A percentile compares a stretch with the other conserved stretches of the same genome.
These are phyloP conservation scores for Fusarium sp. DNA, from an alignment of 2,329 filamentous ascomycete species.

Conservation along the genomic window DNA sequence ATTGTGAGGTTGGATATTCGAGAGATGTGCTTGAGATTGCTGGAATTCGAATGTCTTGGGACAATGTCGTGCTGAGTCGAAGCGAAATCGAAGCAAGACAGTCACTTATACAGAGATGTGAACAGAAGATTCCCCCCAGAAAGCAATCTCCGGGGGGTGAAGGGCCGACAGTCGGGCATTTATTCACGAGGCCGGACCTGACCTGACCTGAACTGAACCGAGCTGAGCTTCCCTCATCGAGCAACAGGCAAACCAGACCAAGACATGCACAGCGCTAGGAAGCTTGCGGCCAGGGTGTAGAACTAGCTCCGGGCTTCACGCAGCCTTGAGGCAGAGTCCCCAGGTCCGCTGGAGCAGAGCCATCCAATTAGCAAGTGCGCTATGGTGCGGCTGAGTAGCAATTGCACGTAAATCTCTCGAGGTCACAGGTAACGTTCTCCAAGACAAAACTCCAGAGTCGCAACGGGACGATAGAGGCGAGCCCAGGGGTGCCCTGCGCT, in stretches of 20 bases:
- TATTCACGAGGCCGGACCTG: constrained; percentile 26
- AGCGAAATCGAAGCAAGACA: constrained; percentile 10
- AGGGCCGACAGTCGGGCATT: constrained; percentile 32
- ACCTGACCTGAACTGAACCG: constrained; percentile 21
- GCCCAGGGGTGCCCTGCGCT: constrained; percentile 25
- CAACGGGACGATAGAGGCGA: constrained; percentile 15
- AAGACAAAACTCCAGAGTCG: constrained; percentile 14
- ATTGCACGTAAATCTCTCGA: constrained; percentile 28
- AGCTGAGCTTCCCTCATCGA: constrained; percentile 22
- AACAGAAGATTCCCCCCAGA: constrained; percentile 20
- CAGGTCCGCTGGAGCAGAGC: constrained; percentile 1
- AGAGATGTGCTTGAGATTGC: neutral
- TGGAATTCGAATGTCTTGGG: constrained; percentile 15
- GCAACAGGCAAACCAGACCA: constrained; percentile 15
- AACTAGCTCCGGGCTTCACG: constrained; percentile 29
- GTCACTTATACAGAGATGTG: constrained; percentile 24
- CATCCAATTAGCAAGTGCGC: constrained; percentile 34
- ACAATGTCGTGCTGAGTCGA: constrained; percentile 2
- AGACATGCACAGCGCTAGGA: constrained; percentile 36
- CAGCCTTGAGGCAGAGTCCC: constrained; percentile 44
- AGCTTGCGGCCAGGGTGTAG: constrained; percentile 34
- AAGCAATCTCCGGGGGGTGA: constrained; percentile 6
- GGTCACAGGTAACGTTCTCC: constrained; percentile 24
- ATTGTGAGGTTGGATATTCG: constrained; percentile 35
- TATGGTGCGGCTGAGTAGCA: constrained; percentile 45